Percentiles rank a stretch among this genome's conserved stretches.
Evolutionary conservation across 257 asterid genomes (phyloP).

Genomic region (Linderniella brevidens): DNA sequence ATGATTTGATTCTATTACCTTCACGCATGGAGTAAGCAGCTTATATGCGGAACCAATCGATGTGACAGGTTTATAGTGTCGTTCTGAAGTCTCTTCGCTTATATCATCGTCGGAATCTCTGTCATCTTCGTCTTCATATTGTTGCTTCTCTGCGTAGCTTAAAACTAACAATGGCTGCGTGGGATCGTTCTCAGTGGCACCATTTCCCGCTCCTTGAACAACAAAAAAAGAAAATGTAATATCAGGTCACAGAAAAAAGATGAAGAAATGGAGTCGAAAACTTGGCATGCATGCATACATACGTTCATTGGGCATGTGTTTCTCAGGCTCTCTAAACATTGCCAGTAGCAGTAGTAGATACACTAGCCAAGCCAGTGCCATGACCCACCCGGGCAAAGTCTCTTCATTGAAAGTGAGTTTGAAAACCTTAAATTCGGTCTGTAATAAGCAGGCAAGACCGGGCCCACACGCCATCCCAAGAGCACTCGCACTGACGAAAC

Average conservation of each 20-base stretch:
- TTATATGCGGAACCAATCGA: constrained; percentile 70
- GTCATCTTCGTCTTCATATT: constrained; percentile 48
- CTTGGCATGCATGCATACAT: constrained; percentile 22
- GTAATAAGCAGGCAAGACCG: constrained; percentile 86
- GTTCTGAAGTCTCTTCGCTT: constrained; percentile 78
- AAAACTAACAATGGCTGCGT: constrained; percentile 48
- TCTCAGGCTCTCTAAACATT: constrained; percentile 62
- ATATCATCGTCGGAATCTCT: constrained; percentile 20
- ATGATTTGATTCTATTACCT: constrained; percentile 26
- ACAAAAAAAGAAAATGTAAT: background rate
- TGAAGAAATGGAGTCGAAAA: background rate
- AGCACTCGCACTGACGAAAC: constrained; percentile 98
- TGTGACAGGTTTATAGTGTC: constrained; percentile 64
- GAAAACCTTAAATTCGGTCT: constrained; percentile 48
- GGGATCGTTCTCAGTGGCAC: constrained; percentile 66
- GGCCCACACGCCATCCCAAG: constrained; percentile 99
- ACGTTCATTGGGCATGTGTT: constrained; percentile 14
- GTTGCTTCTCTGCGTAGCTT: constrained; percentile 24
- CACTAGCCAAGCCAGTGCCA: constrained; percentile 70
- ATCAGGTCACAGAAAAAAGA: background rate
- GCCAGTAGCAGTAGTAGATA: constrained; percentile 69
- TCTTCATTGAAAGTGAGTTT: constrained; percentile 62
- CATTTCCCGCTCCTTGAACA: constrained; percentile 26
- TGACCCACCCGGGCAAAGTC: constrained; percentile 96
- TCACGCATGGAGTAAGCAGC: constrained; percentile 86